Percentiles rank a stretch among this genome's conserved stretches.
These are phyloP conservation scores for Phytopythium boreale DNA, from an alignment of 352 stramenopile species.

Conservation along the genomic window DNA sequence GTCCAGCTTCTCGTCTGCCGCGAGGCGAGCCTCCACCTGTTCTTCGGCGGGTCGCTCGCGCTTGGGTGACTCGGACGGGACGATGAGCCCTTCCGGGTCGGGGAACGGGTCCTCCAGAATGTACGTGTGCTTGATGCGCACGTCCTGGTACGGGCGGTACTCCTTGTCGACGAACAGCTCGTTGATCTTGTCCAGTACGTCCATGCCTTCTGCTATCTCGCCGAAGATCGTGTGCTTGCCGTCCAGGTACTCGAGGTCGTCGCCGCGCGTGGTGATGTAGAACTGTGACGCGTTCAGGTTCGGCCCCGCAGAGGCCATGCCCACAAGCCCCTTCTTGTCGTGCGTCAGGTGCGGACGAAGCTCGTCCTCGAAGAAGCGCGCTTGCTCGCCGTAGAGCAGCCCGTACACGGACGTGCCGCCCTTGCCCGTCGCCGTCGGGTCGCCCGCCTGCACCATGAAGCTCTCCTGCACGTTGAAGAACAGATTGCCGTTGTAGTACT, in stretches of 20 bases:
- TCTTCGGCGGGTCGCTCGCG: conserved; percentile 91
- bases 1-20: conserved; percentile 85
- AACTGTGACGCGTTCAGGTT: conserved; percentile 93
- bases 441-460: conserved; percentile 91
- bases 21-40: conserved; percentile 87
- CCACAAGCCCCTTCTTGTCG: conserved; percentile 61
- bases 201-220: conserved; percentile 92
- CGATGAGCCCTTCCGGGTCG: conserved; percentile 58
- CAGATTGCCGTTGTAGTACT: conserved; percentile 93
- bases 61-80: conserved; percentile 83
- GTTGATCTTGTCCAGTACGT: conserved; percentile 95
- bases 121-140: conserved; percentile 94
- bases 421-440: conserved; percentile 91
- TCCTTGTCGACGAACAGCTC: conserved; percentile 94
- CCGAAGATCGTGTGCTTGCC: conserved; percentile 91
- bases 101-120: conserved; percentile 85
- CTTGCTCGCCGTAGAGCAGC: conserved; percentile 85
- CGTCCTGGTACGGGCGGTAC: conserved; percentile 95
- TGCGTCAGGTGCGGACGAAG: conserved; percentile 47
- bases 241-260: conserved; percentile 91
- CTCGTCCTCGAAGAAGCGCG: conserved; percentile 80
- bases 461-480: conserved; percentile 97
- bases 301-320: conserved; percentile 80
- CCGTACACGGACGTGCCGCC: conserved; percentile 95
- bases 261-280: conserved; percentile 93